Evolutionary conservation across 345 rosid species (phyloP).

Genomic region (Ricinus communis): DNA sequence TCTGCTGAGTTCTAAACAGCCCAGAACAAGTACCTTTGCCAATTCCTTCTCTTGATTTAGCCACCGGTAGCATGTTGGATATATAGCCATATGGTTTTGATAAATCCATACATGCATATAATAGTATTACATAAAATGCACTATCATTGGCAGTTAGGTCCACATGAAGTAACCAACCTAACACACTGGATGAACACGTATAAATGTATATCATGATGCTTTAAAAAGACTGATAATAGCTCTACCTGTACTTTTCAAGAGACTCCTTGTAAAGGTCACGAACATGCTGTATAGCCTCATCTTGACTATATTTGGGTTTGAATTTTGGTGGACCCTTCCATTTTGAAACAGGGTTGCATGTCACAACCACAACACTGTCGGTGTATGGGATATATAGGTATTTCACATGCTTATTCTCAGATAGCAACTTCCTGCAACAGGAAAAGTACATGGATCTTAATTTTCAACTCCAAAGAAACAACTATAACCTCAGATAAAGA

Average conservation of each 20-base stretch:
- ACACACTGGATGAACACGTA: neutral
- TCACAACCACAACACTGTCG: conserved; percentile 83
- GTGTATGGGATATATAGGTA: conserved; percentile 85
- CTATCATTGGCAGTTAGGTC: neutral
- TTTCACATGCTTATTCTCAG: conserved; percentile 93
- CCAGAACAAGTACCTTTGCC: conserved; percentile 5
- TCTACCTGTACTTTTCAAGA: conserved; percentile 68
- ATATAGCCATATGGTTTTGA: neutral
- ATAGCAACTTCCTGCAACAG: conserved; percentile 67
- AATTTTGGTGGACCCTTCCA: conserved; percentile 82
- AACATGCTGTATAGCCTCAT: conserved; percentile 69
- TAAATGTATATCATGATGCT: neutral
- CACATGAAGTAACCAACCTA: neutral
- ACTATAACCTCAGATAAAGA: neutral
- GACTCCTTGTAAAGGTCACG: conserved; percentile 76
- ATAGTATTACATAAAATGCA: neutral
- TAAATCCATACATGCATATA: neutral
- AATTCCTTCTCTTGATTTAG: neutral
- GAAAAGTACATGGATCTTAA: neutral
- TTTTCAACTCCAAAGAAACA: conserved; percentile 8
- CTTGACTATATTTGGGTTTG: conserved; percentile 69
- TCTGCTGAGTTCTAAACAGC: neutral
- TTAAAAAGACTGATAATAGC: conserved; percentile 6
- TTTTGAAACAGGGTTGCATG: conserved; percentile 86
- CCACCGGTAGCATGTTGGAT: neutral